Conservation (phyloP, 768 basidiomycete genomes). For the Tylopilus vinaceipallidus region DNA sequence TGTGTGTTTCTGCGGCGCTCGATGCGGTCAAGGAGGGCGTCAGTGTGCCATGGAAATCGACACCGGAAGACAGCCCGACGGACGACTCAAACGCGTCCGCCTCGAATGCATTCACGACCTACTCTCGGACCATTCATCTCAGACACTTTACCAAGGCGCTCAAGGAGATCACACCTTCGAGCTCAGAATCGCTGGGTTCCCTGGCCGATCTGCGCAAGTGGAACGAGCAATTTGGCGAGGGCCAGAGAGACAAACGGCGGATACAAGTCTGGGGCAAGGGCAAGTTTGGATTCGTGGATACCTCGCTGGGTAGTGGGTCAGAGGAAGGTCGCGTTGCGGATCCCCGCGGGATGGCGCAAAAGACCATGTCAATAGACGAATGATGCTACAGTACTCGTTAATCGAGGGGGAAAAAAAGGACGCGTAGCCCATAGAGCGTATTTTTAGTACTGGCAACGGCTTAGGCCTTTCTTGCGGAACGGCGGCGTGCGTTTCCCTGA, state of each 20-base stretch:
- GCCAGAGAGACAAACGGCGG: conserved; percentile 60
- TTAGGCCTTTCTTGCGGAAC: conserved; percentile 10
- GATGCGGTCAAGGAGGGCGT: conserved; percentile 88
- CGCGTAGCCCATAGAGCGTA: conserved; percentile 9
- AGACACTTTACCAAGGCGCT: conserved; percentile 83
- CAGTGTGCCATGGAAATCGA: conserved; percentile 68
- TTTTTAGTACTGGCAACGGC: conserved; percentile 10
- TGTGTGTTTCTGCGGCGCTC: conserved; percentile 90
- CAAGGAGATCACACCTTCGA: conserved; percentile 86
- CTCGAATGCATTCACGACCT: conserved; percentile 8
- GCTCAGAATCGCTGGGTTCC: conserved; percentile 76
- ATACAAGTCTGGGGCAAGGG: conserved; percentile 85
- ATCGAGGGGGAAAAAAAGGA: conserved; percentile 15
- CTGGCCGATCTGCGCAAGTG: conserved; percentile 77
- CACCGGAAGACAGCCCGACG: conserved; percentile 2
- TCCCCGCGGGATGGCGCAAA: conserved; percentile 16
- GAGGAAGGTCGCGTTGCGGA: conserved; percentile 46
- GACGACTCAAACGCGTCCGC: conserved; percentile 4
- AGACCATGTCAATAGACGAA: conserved; percentile 24
- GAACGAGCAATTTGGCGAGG: conserved; percentile 95
- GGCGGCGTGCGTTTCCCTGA: conserved; percentile 20
- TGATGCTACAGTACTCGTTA: conserved; percentile 23
- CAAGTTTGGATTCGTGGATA: conserved; percentile 79
- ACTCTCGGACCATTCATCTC: conserved; percentile 42
- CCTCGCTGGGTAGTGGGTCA: conserved; percentile 27